Evolutionary conservation across 768 basidiomycete species (phyloP), one percentile per base, ranked within the genome.

Genomic region (Mrakia gelida): DNA sequence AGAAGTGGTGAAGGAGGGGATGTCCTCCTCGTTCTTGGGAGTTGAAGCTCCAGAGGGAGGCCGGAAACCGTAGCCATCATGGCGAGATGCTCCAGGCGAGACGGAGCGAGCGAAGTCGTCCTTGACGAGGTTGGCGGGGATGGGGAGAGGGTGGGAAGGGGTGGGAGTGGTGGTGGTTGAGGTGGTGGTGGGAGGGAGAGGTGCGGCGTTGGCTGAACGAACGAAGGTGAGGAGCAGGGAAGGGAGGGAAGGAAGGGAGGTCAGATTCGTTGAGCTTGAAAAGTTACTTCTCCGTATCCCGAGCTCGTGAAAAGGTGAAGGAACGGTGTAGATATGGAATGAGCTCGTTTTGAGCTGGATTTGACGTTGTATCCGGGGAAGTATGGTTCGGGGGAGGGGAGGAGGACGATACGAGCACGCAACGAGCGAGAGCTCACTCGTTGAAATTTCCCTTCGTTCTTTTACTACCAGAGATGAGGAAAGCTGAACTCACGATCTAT

Each of bases 1-100:
- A 41, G 45, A n/a, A n/a, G 32, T 18, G 41, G 32, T 26, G 9
- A 41, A 70, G 67, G 67, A 70, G 41, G 23, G 67, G 38, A 38
- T 38, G 2, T 70, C 38, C 21, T 70, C 67, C 10, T 70, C 67
- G 38, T 38, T 34, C 54, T 45, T 73, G 49, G 78, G 78, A 11
- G 78, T 79, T 1, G 78, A 49, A 21, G 78, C 63, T 23, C 54
- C 74, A 15, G 73, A 70, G 28, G 68, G 73, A 18, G 78, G 73
- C 10, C 78, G 52, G 78, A 79, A 79, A 62, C 78, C 78, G 71
- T 79, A 79, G 68, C 78, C 78, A 21, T 79, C 78, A 61, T 79
- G 78, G 8, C 70, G 67, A 13, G 68, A 75, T 15, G 59, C 71
- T 30, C 61, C 77, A 13, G 77, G 62, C 1, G 77, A 70, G 61